phyloP scores from a whole-genome alignment of 2,329 filamentous ascomycete genomes.

The Nothopassalora personata region DNA sequence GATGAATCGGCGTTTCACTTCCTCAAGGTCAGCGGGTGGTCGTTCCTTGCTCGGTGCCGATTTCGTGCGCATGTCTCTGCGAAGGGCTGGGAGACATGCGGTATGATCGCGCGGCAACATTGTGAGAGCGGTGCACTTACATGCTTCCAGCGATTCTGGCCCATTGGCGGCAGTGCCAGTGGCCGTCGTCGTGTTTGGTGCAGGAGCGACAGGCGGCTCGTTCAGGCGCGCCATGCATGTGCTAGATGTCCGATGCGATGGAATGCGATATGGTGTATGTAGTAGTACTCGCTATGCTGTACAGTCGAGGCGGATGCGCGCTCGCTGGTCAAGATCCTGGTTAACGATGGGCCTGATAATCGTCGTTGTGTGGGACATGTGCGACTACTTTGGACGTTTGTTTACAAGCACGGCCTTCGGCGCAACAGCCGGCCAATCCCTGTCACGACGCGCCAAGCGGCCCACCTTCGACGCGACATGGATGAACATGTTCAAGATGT shows the following conservation, averaged over 20 bases:
- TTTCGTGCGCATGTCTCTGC: slow-evolving; percentile 31
- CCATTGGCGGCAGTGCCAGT: slow-evolving; percentile 25
- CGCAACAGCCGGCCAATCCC: background rate
- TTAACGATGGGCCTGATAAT: background rate
- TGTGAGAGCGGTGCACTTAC: slow-evolving; percentile 46
- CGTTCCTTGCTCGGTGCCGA: slow-evolving; percentile 16
- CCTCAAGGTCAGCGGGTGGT: slow-evolving; percentile 28
- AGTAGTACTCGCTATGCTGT: background rate
- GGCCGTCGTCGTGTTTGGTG: slow-evolving; percentile 15
- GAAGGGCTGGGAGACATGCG: background rate
- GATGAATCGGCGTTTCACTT: slow-evolving; percentile 73
- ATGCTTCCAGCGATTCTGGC: slow-evolving; percentile 64
- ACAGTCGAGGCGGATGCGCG: background rate
- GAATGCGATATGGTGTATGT: background rate
- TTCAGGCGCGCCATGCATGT: slow-evolving; percentile 70
- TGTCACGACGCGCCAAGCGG: background rate
- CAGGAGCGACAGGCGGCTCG: slow-evolving; percentile 58
- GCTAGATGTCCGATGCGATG: background rate
- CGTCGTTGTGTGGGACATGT: background rate
- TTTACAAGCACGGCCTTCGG: background rate
- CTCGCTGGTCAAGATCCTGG: background rate
- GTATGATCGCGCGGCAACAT: slow-evolving; percentile 2
- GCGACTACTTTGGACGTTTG: background rate
- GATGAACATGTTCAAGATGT: too few relatives aligned
- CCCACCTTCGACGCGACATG: background rate